Evolutionary conservation across 148 eudicot genomes (phyloP), one percentile per base, ranked within the genome.

Genomic region (Tetragonia tetragonoides): DNA sequence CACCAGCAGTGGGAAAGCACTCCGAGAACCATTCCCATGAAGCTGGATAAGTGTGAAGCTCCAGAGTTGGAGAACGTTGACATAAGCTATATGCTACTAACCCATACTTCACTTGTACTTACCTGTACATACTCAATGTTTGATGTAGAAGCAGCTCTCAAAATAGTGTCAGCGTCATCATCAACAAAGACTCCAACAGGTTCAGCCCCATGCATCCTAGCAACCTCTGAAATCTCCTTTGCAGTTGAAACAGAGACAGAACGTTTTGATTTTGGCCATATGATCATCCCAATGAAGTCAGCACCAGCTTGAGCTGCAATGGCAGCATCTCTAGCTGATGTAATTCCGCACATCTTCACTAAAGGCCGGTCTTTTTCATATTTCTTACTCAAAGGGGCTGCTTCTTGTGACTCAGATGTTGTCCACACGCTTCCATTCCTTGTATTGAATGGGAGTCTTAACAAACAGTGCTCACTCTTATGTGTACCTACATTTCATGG

Each of bases 291-390:
- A 66, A 96, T 90, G 72, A 91, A 87, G 83, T 88, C 84, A 74
- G 99, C 98, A 80, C 98, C 99, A 34, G 99, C 97, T 86, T 95
- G 86, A 44, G 97, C 97, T 77, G 99, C 98, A 68, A 93, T 60
- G 61, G 93, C 97, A 86, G 99, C 99, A 84, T 93, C 98, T 83
- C 76, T 85, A 82, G 97, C 90, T 77, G 99, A 93, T 56, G 95
- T 93, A 60, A 96, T 89, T 75, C 95, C 99, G 77, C 99, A 93
- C 97, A 96, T 93, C 74, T 96, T 96, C 47, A 96, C 97, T 68
- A 90, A 84, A 83, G 95, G 91, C 65, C 80, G 75, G 20, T 72
- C 68, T 59, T 88, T 81, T 77, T 73, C 82, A 72, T 79, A 62
- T 8, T 79, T 86, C 64, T 70, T 72, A 20, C 28, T 68, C 71